Conservation (phyloP, 345 rosid species). For the Eutrema yunnanense region DNA sequence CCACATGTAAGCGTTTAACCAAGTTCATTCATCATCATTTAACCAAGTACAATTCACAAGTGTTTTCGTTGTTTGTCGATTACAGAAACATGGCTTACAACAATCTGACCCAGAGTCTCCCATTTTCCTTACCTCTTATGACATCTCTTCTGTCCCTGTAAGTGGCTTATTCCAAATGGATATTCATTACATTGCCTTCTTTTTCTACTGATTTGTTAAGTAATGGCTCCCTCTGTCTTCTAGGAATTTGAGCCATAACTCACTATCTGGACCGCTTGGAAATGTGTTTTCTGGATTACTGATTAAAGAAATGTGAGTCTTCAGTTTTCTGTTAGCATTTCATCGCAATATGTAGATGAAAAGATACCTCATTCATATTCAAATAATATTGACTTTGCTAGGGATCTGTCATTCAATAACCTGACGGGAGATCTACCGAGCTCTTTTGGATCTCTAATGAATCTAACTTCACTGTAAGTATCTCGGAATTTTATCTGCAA, state of each 20-base stretch:
- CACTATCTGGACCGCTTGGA: conserved; percentile 75
- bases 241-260: conserved; percentile 90
- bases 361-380: neutral
- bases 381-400: conserved; percentile 16
- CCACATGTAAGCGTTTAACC: conserved; percentile 51
- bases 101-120: conserved; percentile 57
- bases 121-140: conserved; percentile 55
- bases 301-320: conserved; percentile 66
- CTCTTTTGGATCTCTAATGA: conserved; percentile 66
- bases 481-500: neutral
- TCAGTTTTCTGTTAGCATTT: neutral
- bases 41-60: neutral
- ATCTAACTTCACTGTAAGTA: conserved; percentile 63
- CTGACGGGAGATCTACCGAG: conserved; percentile 84
- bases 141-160: conserved; percentile 63
- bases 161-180: conserved; percentile 23
- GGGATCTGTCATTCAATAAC: conserved; percentile 85
- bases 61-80: conserved; percentile 3
- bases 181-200: neutral
- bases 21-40: neutral
- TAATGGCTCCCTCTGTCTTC: conserved; percentile 12
- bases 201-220: neutral
- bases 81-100: conserved; percentile 78
- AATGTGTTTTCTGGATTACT: conserved; percentile 65
- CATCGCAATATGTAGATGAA: neutral